Base-by-base conservation (phyloP, 1,284 basidiomycete species). In the Schizopora paradoxa region DNA sequence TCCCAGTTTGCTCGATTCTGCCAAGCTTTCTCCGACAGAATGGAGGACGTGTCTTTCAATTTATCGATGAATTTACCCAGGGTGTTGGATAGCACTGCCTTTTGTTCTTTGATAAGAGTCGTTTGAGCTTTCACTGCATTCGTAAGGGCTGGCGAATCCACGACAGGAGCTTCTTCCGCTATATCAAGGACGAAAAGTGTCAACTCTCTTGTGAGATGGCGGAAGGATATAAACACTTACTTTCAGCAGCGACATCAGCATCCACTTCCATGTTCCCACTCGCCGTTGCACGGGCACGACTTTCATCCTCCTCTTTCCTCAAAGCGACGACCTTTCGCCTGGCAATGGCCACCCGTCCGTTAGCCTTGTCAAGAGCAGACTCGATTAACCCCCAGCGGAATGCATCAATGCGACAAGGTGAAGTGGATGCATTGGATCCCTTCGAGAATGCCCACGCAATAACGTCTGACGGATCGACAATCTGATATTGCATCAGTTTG, bases 401-500 rank as follows among this genome's bases (percentile, higher is more conserved):
- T 34, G 76, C 75, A 55, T 65, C 79, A 53, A 82, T 72, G 58
- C 60, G 76, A 49, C 67, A 53, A 56, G 60, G 51, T 34, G 59
- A 54, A 39, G 59, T 45, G 56, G 67, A 56, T 11, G 55, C 53
- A 13, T 54, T 56, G n/a, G 57, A 55, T 52, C 34, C 55, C 47
- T 41, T 56, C 37, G 67, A 62, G 62, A 99, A 98, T 13, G 87
- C 78, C 82, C 91, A 97, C 3, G 69, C 70, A 43, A 97, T 83
- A 13, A 98, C 86, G 59, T 99, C 94, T 11, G 84, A 79, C 0
- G 94, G 91, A 59, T 98, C 93, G 23, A 99, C 86, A 47, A 99
- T 89, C 59, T 96, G 90, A 66, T 99, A 99, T 65, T 99, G 95
- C 77, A 99, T 87, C 51, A 98, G 72, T 69, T 99, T 99, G 73